Evolutionary conservation across 2,329 filamentous ascomycete species (phyloP), one percentile per base, ranked within the genome.

Genomic region (Talaromyces funiculosus): DNA sequence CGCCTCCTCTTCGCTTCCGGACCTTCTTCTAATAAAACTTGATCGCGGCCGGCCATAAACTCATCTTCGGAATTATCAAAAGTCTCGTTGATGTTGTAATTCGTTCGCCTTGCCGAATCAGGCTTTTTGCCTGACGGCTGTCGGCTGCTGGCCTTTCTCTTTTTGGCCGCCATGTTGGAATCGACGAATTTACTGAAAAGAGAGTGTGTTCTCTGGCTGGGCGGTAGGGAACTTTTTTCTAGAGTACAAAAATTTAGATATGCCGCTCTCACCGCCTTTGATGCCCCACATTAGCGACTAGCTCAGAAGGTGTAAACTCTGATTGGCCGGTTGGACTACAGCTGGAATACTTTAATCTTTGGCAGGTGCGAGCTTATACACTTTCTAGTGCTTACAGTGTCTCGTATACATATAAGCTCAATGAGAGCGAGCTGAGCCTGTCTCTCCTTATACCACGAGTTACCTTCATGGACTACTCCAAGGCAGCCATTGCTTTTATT

Each of bases 1-100:
- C 88, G 86, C 69, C 87, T 82, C 65, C 90, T 86, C 78, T 97
- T 97, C 31, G 86, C 86, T 40, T 85, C 84, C 14, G 88, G 90
- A 35, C 83, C 88, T 66, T 96, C 91, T 31, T 96, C 90, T 38
- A 99, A 82, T 69, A 93, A 76, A 64, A 99, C 86, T 71, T 90
- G 88, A 75, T 99, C 94, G 65, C 89, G 85, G 65, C 92, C 88
- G 62, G 92, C 81, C 69, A 93, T 90, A 73, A 96, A 96, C 72
- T 96, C 91, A 74, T 99, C 94, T 73, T 96, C 91, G 1, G 92
- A 95, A 73, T 97, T 88, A 65, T 92, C 90, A 67, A 99, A 88
- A 75, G 96, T 91, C 74, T 93, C 87, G 63, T 78, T 72, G 20
- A 73, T 63, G 57, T 71, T 69, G 55, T 73, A 78, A 60, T 72